A percentile compares a stretch with the other conserved stretches of the same genome.
phyloP scores from a whole-genome alignment of 2,329 filamentous ascomycete genomes.

The Penicillium sp. region DNA sequence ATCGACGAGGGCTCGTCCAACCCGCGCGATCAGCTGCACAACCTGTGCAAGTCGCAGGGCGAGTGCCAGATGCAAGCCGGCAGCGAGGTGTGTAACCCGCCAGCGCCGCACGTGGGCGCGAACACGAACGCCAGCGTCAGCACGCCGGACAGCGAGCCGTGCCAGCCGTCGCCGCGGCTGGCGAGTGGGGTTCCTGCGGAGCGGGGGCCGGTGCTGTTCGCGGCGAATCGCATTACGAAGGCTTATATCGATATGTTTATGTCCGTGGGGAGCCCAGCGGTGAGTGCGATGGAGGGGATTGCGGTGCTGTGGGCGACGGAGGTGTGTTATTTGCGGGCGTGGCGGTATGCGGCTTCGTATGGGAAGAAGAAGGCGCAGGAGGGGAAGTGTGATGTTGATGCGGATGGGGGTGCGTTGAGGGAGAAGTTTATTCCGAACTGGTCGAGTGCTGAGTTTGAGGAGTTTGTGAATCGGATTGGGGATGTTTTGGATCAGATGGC shows the following conservation, averaged over 20 bases:
- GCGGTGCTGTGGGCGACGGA: conserved; percentile 79
- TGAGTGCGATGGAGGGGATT: conserved; percentile 65
- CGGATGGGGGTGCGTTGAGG: conserved; percentile 66
- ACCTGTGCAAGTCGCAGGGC: conserved; percentile 20
- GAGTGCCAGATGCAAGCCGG: conserved; percentile 26
- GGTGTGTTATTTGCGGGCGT: conserved; percentile 62
- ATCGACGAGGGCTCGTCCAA: not conserved
- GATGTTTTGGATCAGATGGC: conserved; percentile 59
- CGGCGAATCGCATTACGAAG: conserved; percentile 51
- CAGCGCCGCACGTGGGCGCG: not conserved
- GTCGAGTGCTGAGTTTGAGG: conserved; percentile 62
- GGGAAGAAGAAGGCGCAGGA: conserved; percentile 33
- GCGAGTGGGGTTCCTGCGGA: conserved; percentile 7
- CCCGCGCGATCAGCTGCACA: conserved; percentile 12
- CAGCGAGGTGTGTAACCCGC: conserved; percentile 14
- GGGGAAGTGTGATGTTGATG: conserved; percentile 46
- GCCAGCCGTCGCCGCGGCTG: not conserved
- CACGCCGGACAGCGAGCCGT: conserved; percentile 4
- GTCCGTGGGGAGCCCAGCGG: conserved; percentile 54
- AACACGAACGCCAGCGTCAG: not conserved
- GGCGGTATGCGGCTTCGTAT: conserved; percentile 48
- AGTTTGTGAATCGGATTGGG: conserved; percentile 60
- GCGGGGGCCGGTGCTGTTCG: conserved; percentile 29
- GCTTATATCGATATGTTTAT: conserved; percentile 63
- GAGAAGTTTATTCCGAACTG: conserved; percentile 69